Conservation (phyloP, 2,329 filamentous ascomycete species). For the Ascochyta clinopodiicola region DNA sequence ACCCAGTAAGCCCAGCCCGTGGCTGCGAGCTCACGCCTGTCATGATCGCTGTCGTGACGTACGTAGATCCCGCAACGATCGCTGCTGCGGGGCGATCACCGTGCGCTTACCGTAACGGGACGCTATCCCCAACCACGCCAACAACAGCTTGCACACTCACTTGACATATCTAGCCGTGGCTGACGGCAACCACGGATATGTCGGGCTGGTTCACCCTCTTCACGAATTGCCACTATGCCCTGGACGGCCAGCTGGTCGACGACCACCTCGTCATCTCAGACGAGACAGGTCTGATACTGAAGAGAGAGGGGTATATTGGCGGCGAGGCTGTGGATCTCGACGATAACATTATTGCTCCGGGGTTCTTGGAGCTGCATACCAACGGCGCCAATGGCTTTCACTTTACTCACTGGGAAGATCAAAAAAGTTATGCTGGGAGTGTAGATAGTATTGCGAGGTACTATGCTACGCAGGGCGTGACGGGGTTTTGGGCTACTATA, state of each 20-base stretch:
- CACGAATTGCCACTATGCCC: conserved; percentile 55
- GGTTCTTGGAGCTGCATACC: conserved; percentile 63
- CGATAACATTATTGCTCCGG: conserved; percentile 60
- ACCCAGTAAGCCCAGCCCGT: too few relatives aligned
- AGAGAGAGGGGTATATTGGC: conserved; percentile 52
- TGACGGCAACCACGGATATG: conserved; percentile 32
- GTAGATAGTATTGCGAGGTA: conserved; percentile 57
- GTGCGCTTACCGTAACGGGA: conserved; percentile 8
- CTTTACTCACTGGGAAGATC: conserved; percentile 58
- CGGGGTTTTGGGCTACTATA: conserved; percentile 61
- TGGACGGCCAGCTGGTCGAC: conserved; percentile 52
- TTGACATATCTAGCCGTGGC: conserved; percentile 3
- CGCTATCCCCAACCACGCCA: conserved; percentile 10
- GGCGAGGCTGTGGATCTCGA: conserved; percentile 57
- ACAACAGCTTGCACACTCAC: conserved; percentile 1
- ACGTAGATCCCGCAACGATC: conserved; percentile 15
- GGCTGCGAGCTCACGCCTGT: background rate
- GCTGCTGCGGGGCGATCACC: conserved; percentile 15
- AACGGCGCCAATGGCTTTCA: conserved; percentile 62
- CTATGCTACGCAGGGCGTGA: conserved; percentile 60
- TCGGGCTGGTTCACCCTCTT: conserved; percentile 55
- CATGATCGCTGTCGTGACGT: conserved; percentile 26
- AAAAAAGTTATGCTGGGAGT: conserved; percentile 51
- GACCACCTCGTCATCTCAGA: conserved; percentile 55
- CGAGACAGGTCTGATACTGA: conserved; percentile 53